Conservation (phyloP, 2,329 filamentous ascomycete species). For the Mollisiaceae sp. region DNA sequence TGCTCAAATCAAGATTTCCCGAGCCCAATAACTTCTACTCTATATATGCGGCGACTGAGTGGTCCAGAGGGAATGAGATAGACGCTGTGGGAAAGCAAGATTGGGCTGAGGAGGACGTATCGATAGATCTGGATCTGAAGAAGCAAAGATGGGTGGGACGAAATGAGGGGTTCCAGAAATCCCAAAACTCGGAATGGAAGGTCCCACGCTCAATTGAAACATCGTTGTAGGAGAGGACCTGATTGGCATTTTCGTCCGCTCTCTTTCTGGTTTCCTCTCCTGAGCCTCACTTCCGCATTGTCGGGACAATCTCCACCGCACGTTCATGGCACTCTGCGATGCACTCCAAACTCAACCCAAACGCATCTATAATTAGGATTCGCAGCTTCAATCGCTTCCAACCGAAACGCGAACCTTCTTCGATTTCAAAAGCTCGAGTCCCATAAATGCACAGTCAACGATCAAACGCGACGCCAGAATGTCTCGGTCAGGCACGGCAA, state of each 20-base stretch:
- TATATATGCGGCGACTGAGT: not conserved
- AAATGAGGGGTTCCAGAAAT: not conserved
- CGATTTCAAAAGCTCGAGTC: not conserved
- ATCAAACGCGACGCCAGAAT: not conserved
- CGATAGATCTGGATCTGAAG: slow-evolving; percentile 2
- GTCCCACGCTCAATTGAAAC: not conserved
- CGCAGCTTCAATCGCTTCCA: not conserved
- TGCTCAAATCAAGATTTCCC: not conserved
- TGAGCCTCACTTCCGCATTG: not conserved
- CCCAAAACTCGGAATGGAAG: not conserved
- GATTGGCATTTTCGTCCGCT: not conserved
- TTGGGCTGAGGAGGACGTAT: not conserved
- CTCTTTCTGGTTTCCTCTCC: not conserved
- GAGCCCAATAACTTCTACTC: not conserved
- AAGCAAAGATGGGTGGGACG: not conserved
- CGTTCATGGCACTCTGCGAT: not conserved
- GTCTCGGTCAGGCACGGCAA: not conserved
- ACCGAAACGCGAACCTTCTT: not conserved
- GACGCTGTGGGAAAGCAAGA: not conserved
- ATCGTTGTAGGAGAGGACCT: not conserved
- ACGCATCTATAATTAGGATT: not conserved
- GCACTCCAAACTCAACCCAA: not conserved
- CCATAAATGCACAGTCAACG: not conserved
- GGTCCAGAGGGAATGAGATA: not conserved
- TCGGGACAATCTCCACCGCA: not conserved